Evolutionary conservation across 78 protist genomes (phyloP), one percentile per base, ranked within the genome.

Genomic region (Emiliania huxleyi): DNA sequence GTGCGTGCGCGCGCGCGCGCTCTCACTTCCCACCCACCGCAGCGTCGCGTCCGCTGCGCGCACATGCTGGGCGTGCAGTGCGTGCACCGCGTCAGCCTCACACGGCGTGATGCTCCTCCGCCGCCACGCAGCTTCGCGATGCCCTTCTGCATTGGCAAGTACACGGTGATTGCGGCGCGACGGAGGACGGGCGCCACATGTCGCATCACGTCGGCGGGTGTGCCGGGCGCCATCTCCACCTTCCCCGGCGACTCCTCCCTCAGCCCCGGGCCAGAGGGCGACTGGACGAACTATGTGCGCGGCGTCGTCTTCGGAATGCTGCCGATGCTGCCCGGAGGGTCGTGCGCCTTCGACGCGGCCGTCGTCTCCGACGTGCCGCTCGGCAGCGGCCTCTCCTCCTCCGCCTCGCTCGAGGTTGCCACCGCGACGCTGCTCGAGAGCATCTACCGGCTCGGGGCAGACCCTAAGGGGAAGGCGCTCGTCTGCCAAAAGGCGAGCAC

Each of bases 401-500:
- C 90, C 25, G 90, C 90, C 42, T 26, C 90, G 62, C 90, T 85
- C 45, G 90, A 85, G 69, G 90, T 85, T 1, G 90, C 90, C 23
- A 45, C 62, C 23, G 90, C 90, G 29, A 44, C 62, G 1, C 6
- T 85, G 26, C 26, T 85, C n/a, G 90, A 85, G 90, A 6, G 19
- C 29, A 18, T 38, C 37, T 85, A 49, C 90, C 3, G 26, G 21
- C 75, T 49, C 42, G 38, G 90, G 23, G 19, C 44, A 43, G 69
- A 85, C 69, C 90, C 90, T 6, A 49, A 49, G 43, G 3, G 0
- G 37, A 15, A 38, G 33, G 90, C 90, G 62, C 90, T 49, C 48
- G 56, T 15, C 90, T 85, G 90, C 90, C 90, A 85, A 18, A 83
- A 83, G 89, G n/a, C n/a, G n/a, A n/a, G n/a, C n/a, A n/a, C n/a